Percentiles rank a stretch among this genome's conserved stretches.
These are phyloP conservation scores for Biscogniauxia sp. DNA, from an alignment of 2,329 filamentous ascomycete species.

Conservation along the genomic window DNA sequence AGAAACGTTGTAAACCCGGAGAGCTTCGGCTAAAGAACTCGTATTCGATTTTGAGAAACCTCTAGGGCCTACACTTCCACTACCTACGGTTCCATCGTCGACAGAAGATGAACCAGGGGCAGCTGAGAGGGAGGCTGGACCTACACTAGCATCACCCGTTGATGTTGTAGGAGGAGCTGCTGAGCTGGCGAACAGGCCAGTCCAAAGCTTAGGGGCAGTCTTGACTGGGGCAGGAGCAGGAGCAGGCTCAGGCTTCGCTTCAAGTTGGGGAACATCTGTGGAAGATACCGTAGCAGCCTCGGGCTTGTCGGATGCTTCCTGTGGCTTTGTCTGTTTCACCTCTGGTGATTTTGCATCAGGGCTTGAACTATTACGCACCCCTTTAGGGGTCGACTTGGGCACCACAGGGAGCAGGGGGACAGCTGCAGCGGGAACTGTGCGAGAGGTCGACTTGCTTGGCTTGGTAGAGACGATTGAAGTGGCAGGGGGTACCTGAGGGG, in stretches of 20 bases:
- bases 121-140: slow-evolving; percentile 20
- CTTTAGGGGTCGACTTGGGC: slow-evolving; percentile 39
- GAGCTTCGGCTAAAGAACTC: slow-evolving; percentile 55
- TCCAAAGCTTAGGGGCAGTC: slow-evolving; percentile 39
- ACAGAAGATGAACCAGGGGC: slow-evolving; percentile 24
- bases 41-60: slow-evolving; percentile 45
- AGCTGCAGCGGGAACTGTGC: slow-evolving; percentile 36
- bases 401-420: slow-evolving; percentile 47
- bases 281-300: slow-evolving; percentile 14
- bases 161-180: slow-evolving; percentile 20
- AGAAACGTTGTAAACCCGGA: slow-evolving; percentile 69
- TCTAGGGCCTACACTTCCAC: slow-evolving; percentile 26
- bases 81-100: slow-evolving; percentile 20
- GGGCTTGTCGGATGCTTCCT: slow-evolving; percentile 8
- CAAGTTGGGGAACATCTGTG: slow-evolving; percentile 14
- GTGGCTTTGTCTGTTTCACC: slow-evolving; percentile 18
- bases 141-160: slow-evolving; percentile 27
- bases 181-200: slow-evolving; percentile 35
- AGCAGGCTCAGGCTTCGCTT: slow-evolving; percentile 27
- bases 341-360: slow-evolving; percentile 20
- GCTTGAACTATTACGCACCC: slow-evolving; percentile 22
- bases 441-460: slow-evolving; percentile 30
- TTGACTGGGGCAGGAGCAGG: slow-evolving; percentile 32
- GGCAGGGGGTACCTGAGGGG: slow-evolving; percentile 22
- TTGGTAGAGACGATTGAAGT: slow-evolving; percentile 28